These are phyloP conservation scores for Lentinus polychrous DNA, from an alignment of 1,284 basidiomycete species.

Conservation along the genomic window DNA sequence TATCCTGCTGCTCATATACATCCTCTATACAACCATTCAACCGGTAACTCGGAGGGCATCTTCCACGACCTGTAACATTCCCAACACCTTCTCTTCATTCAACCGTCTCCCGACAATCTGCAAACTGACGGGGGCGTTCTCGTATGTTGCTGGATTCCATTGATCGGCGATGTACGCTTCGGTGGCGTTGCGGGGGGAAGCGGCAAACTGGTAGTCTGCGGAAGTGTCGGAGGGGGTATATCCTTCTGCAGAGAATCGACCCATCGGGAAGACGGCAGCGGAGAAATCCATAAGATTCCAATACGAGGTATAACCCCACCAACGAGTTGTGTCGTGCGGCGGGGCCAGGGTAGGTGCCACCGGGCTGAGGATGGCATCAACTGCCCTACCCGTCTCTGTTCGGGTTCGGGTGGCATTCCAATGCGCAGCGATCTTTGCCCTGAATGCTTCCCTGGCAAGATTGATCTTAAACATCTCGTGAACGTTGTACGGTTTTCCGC, in stretches of 20 bases:
- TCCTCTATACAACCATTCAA: not conserved
- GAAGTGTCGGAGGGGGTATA: conserved; percentile 16
- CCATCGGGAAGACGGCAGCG: conserved; percentile 46
- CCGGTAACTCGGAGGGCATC: conserved; percentile 14
- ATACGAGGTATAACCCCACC: conserved; percentile 47
- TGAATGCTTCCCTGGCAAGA: conserved; percentile 36
- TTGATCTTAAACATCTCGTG: conserved; percentile 38
- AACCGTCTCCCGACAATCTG: conserved; percentile 43
- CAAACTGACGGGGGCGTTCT: conserved; percentile 38
- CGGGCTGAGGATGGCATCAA: conserved; percentile 51
- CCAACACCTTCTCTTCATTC: conserved; percentile 42
- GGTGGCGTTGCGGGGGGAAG: conserved; percentile 30
- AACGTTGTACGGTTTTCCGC: conserved; percentile 29
- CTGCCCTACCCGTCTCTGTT: conserved; percentile 42
- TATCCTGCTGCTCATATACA: too few relatives aligned
- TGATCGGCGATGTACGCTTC: conserved; percentile 34
- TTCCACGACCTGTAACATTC: conserved; percentile 38
- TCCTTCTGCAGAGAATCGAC: conserved; percentile 21
- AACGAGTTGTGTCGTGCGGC: conserved; percentile 42
- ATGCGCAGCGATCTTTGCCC: conserved; percentile 35
- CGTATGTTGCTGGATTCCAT: conserved; percentile 37
- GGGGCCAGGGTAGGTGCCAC: conserved; percentile 45
- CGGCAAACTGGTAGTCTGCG: conserved; percentile 12
- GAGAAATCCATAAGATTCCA: conserved; percentile 56
- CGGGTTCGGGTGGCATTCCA: conserved; percentile 43